Base-by-base conservation (phyloP, 345 rosid genomes). In the Moricandia moricandioides region DNA sequence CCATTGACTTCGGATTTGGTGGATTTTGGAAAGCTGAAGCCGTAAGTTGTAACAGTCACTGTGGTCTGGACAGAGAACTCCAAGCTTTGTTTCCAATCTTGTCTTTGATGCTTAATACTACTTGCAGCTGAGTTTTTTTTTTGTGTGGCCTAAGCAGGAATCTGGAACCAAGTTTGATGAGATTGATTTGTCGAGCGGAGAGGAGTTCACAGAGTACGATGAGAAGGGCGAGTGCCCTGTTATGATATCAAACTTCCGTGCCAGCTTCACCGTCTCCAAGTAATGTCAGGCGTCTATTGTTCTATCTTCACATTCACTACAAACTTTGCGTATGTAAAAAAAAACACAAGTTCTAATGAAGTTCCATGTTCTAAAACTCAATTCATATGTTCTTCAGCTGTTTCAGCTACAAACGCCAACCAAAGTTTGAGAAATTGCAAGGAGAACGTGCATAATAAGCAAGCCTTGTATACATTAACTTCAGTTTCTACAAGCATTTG, bases 151-250 rank as follows among this genome's bases (percentile, higher is more conserved):
- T 39, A 9, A 62, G 79, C 69, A 91, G 94, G 26, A 71, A 72
- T 81, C 79, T 40, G 97, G 97, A 65, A 86, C 91, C 31, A 83
- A 82, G 69, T 93, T 81, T 70, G 92, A 88, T 51, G 81, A 58
- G 30, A 80, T 91, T 39, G 98, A 93, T 79, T 81, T 91, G 83
- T 91, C 92, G 0, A 78, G 81, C 26, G 90, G 79, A 8, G 98
- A 81, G 6, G 96, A 91, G 29, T 88, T 82, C 35, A 71, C 85
- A 7, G 97, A 93, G 37, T 91, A 93, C 8, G 94, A 91, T 62
- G 97, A 89, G 86, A 86, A 91, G 75, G 96, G 97, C 18, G 89
- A 84, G 84, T 89, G 86, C 74, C 90, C 90, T 0, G 96, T 89
- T 16, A 91, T 89, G 97, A 88, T 93, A 67, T 93, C 98, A 7